Base-by-base conservation (phyloP, 371 early-diverging fungal species). In the Vairimorpha necatrix region DNA sequence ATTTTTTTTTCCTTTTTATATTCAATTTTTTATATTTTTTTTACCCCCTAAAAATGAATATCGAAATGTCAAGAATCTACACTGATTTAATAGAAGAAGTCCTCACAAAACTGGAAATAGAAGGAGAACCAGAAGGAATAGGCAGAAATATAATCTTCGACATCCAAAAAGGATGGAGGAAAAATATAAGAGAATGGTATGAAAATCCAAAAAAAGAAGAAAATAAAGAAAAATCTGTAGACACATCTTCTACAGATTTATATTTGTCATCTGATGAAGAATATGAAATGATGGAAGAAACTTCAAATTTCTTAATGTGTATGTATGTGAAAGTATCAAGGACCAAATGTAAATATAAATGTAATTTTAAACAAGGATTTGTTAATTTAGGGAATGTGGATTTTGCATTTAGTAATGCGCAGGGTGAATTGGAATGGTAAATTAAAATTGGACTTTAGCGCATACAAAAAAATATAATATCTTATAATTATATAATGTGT, bases 341-440 rank as follows among this genome's bases (percentile, higher is more conserved):
- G 50, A 73, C 74, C 39, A 86, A 84, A 69, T 74, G 72, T 54
- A 84, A 84, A 67, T 81, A 85, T 75, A 81, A 80, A 70, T 81
- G 80, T 47, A 74, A 48, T 7, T 83, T 86, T 33, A 86, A 84
- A 69, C 78, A 84, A 26, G 86, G 86, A 4, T 83, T 84, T 78
- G 67, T 84, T 26, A 83, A 82, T 67, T 76, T 84, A 38, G 82
- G 82, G 14, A 75, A 78, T 33, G 70, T 74, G 34, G 86, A 86
- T 46, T 80, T 78, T 77, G 84, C 81, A 18, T 86, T 84, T 66
- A 75, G 69, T 68, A 74, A 69, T 22, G 86, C 84, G 16, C 75
- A 75, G 20, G 86, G 86, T 2, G 86, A 86, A 47, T 67, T 86
- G n/a, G 80, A 81, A 60, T 86, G 86, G 86, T 86, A 79, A 69